phyloP scores from a whole-genome alignment of 208 protist genomes.

The Entamoeba moshkovskii region DNA sequence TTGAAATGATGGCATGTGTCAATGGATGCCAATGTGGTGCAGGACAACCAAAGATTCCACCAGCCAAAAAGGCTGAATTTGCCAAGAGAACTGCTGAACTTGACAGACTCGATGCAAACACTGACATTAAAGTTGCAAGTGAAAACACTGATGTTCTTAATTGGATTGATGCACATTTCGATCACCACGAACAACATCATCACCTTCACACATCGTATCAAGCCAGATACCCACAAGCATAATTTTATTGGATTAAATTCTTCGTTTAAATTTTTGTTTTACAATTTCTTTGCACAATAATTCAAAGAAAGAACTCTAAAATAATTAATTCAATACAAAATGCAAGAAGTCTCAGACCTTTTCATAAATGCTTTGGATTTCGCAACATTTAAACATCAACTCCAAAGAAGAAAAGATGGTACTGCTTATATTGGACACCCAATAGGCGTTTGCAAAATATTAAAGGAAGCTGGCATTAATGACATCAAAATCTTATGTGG shows the following conservation, averaged over 20 bases:
- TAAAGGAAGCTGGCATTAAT: neutral
- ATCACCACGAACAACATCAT: neutral
- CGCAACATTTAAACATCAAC: neutral
- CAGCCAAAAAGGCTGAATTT: neutral
- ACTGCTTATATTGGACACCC: neutral
- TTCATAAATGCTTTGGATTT: neutral
- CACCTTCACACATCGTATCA: neutral
- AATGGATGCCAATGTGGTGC: slow-evolving; percentile 15
- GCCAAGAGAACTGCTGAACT: neutral
- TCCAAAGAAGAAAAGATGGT: neutral
- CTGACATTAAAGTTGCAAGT: neutral
- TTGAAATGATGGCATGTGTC: slow-evolving; percentile 19
- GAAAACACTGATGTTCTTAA: neutral
- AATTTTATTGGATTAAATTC: too few species aligned
- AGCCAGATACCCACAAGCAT: neutral
- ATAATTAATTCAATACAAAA: too few species aligned
- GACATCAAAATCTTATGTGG: neutral
- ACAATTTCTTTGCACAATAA: too few species aligned
- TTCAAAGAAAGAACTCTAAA: too few species aligned
- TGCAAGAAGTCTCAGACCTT: too few species aligned
- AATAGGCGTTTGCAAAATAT: neutral
- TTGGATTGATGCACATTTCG: neutral
- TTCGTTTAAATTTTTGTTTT: too few species aligned
- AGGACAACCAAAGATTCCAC: neutral
- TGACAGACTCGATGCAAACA: neutral